phyloP scores from a whole-genome alignment of 176 grass and related monocot species.

The Areca catechu region DNA sequence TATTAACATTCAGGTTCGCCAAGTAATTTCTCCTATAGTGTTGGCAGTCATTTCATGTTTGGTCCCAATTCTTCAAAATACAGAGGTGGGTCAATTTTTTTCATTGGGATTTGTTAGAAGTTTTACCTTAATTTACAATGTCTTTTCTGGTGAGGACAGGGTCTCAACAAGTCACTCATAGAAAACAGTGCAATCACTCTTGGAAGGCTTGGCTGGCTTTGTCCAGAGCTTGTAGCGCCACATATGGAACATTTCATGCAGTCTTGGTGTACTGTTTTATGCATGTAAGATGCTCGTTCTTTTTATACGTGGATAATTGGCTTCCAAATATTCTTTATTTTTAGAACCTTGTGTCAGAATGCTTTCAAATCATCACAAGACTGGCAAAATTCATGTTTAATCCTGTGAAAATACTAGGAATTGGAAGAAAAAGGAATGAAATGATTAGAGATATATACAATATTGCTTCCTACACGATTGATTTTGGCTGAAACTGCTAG shows the following conservation, averaged over 20 bases:
- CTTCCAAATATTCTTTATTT: too few species aligned
- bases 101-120: constrained; percentile 6
- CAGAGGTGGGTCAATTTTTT: constrained; percentile 39
- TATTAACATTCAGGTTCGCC: constrained; percentile 45
- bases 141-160: constrained; percentile 26
- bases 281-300: constrained; percentile 46
- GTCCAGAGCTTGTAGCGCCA: constrained; percentile 76
- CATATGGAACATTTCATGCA: constrained; percentile 96
- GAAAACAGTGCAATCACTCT: constrained; percentile 97
- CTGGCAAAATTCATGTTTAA: too few species aligned
- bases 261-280: constrained; percentile 75
- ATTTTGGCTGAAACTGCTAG: too few species aligned
- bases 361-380: too few species aligned
- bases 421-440: too few species aligned
- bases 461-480: too few species aligned
- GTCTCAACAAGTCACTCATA: constrained; percentile 76
- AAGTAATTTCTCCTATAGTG: constrained; percentile 76
- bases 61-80: constrained; percentile 60
- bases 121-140: neutral
- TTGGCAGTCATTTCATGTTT: constrained; percentile 66
- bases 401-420: too few species aligned
- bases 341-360: too few species aligned
- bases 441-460: too few species aligned
- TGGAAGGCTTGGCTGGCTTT: constrained; percentile 93
- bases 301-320: neutral